Percentiles rank a stretch among this genome's conserved stretches.
Evolutionary conservation across 192 early-diverging fungal genomes (phyloP).

Genomic region (Coemansia pectinata): DNA sequence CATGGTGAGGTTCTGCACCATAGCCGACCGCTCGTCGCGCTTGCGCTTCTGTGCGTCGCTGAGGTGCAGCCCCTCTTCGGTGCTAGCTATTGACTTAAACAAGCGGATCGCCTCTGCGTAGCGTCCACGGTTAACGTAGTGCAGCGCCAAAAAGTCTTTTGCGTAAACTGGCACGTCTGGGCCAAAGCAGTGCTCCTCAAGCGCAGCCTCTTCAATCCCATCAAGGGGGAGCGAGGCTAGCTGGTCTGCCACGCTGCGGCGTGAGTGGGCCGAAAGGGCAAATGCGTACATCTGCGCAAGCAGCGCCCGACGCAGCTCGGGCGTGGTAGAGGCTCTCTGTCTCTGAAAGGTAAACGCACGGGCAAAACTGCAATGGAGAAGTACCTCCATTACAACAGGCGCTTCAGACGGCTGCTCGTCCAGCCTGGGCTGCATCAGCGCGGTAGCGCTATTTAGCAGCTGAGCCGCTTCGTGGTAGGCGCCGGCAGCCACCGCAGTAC

Average conservation of each 20-base stretch:
- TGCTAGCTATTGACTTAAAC: slow-evolving; percentile 20
- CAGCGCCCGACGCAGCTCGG: slow-evolving; percentile 30
- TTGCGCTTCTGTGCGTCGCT: slow-evolving; percentile 25
- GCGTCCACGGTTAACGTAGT: slow-evolving; percentile 44
- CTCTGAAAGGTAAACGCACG: slow-evolving; percentile 53
- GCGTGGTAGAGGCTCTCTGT: background rate
- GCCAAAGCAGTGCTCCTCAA: slow-evolving; percentile 29
- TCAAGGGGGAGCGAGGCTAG: slow-evolving; percentile 42
- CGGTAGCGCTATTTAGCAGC: slow-evolving; percentile 45
- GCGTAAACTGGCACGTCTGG: slow-evolving; percentile 15
- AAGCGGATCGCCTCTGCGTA: slow-evolving; percentile 49
- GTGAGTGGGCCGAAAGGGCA: slow-evolving; percentile 25
- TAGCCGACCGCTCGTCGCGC: slow-evolving; percentile 33
- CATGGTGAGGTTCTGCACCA: slow-evolving; percentile 41
- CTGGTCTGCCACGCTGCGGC: slow-evolving; percentile 18
- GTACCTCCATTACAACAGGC: slow-evolving; percentile 36
- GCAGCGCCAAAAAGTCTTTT: slow-evolving; percentile 49
- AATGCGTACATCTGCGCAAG: slow-evolving; percentile 47
- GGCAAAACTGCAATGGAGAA: slow-evolving; percentile 39
- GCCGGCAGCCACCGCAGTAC: slow-evolving; percentile 19
- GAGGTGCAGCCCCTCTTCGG: slow-evolving; percentile 8
- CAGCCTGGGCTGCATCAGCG: slow-evolving; percentile 26
- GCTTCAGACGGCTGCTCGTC: slow-evolving; percentile 20
- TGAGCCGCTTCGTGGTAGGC: slow-evolving; percentile 18
- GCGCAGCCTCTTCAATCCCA: slow-evolving; percentile 24